phyloP scores from a whole-genome alignment of 352 stramenopile genomes.

The Phytophthora meadii region DNA sequence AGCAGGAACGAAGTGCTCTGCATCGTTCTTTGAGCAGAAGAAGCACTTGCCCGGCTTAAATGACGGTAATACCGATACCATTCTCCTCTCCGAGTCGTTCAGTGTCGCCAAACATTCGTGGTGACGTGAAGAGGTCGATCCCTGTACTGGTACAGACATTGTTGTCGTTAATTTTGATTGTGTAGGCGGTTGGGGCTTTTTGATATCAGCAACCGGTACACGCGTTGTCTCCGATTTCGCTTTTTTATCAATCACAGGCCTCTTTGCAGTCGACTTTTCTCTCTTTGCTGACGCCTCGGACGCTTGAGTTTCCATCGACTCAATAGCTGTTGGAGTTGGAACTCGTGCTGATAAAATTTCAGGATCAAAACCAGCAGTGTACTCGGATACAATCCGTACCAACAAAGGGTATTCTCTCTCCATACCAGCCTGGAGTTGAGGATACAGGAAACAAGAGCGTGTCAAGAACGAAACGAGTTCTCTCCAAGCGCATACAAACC shows the following conservation, averaged over 20 bases:
- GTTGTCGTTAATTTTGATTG: not conserved
- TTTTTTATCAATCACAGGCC: constrained; percentile 4
- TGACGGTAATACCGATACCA: constrained; percentile 80
- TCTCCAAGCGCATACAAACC: constrained; percentile 79
- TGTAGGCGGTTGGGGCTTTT: constrained; percentile 1
- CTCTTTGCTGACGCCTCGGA: constrained; percentile 4
- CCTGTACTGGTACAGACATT: too few relatives aligned
- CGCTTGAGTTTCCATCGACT: constrained; percentile 24
- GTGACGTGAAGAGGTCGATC: too few relatives aligned
- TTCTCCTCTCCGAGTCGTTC: constrained; percentile 32
- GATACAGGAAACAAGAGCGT: constrained; percentile 83
- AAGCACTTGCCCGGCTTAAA: constrained; percentile 87
- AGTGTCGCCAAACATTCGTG: too few relatives aligned
- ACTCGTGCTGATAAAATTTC: constrained; percentile 63
- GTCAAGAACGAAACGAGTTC: constrained; percentile 85
- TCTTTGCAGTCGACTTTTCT: not conserved
- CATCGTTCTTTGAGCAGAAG: constrained; percentile 86
- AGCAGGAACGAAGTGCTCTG: constrained; percentile 79
- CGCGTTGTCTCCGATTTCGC: not conserved
- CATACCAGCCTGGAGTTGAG: constrained; percentile 76
- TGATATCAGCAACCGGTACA: not conserved
- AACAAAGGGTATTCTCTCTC: constrained; percentile 80
- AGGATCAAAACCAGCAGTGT: constrained; percentile 81
- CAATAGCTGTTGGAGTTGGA: constrained; percentile 30
- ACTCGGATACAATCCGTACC: constrained; percentile 85